Evolutionary conservation across 371 early-diverging fungal species (phyloP).

Genomic region (Amoeboradix gromovi): DNA sequence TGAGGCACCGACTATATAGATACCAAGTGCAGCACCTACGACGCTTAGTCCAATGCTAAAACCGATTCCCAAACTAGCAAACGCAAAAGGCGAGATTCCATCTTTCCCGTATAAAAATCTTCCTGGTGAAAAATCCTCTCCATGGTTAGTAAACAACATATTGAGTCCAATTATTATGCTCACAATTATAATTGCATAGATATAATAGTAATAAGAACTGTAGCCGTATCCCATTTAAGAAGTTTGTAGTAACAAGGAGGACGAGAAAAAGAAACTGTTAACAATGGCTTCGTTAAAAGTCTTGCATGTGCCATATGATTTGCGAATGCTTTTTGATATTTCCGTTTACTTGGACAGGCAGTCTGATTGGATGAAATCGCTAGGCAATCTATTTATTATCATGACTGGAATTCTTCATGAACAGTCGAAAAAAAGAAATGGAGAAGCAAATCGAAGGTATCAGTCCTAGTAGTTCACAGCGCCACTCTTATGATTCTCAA

Average conservation of each 20-base stretch:
- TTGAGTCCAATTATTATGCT: slow-evolving; percentile 21
- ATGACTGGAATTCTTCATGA: neutral
- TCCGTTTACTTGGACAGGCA: neutral
- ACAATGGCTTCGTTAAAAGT: neutral
- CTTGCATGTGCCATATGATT: neutral
- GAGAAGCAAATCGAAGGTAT: no score
- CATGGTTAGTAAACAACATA: slow-evolving; percentile 51
- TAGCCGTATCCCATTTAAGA: neutral
- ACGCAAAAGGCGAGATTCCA: slow-evolving; percentile 41
- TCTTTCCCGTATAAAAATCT: slow-evolving; percentile 29
- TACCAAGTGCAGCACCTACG: slow-evolving; percentile 89
- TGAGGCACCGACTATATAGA: slow-evolving; percentile 63
- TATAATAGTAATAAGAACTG: neutral
- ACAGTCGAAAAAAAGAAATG: no score
- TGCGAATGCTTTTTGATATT: neutral
- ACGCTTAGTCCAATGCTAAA: slow-evolving; percentile 64
- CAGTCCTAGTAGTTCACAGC: no score
- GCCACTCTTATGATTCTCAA: no score
- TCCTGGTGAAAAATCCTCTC: slow-evolving; percentile 57
- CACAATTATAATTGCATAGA: neutral
- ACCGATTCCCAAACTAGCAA: slow-evolving; percentile 56
- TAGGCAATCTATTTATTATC: neutral
- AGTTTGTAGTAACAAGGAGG: neutral
- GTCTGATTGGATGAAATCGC: neutral
- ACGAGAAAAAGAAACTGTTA: neutral